Evolutionary conservation across 768 basidiomycete species (phyloP).

Genomic region (Tylopilus balloui): DNA sequence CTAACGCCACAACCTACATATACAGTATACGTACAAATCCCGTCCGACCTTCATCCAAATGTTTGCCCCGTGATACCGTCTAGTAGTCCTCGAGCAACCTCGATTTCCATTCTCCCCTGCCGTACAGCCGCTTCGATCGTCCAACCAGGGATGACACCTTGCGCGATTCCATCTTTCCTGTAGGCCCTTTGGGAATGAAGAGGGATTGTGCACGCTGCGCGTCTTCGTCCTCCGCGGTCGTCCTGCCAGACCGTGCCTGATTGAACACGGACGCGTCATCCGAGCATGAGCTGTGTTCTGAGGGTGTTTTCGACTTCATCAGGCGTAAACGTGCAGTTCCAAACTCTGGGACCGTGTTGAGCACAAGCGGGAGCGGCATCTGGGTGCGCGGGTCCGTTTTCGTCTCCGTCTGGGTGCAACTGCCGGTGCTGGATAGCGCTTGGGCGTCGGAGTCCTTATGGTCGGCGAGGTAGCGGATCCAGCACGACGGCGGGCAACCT

Average conservation of each 20-base stretch:
- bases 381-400: not conserved
- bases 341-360: not conserved
- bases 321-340: not conserved
- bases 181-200: no score
- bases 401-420: not conserved
- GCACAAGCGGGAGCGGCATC: constrained; percentile 2
- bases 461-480: not conserved
- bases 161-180: not conserved
- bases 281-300: not conserved
- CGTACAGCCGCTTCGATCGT: constrained; percentile 3
- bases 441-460: not conserved
- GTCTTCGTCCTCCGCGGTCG: not conserved
- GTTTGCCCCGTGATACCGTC: not conserved
- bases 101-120: constrained; percentile 9
- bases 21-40: no score
- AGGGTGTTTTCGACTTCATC: not conserved
- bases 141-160: not conserved
- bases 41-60: not conserved
- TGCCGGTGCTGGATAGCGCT: not conserved
- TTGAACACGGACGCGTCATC: not conserved
- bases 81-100: constrained; percentile 5
- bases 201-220: not conserved
- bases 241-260: not conserved
- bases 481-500: not conserved
- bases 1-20: not conserved